These are phyloP conservation scores for Hydnomerulius pinastri DNA, from an alignment of 768 basidiomycete genomes.

Conservation along the genomic window DNA sequence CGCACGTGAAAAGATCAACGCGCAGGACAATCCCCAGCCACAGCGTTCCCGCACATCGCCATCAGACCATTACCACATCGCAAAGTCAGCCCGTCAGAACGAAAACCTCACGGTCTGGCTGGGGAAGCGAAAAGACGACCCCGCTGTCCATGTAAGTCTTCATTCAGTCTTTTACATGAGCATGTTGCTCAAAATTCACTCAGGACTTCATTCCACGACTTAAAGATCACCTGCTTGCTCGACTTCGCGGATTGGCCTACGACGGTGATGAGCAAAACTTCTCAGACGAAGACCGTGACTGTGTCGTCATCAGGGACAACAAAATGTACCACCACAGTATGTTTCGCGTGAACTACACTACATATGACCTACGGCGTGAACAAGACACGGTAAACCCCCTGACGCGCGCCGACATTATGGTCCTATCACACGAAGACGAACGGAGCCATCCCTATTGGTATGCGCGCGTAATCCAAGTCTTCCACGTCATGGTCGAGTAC, in stretches of 20 bases:
- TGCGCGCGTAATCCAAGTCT: slow-evolving; percentile 36
- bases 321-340: slow-evolving; percentile 35
- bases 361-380: too few relatives aligned
- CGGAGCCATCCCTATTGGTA: slow-evolving; percentile 40
- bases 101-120: slow-evolving; percentile 12
- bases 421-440: slow-evolving; percentile 24
- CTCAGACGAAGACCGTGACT: slow-evolving; percentile 20
- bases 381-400: slow-evolving; percentile 32
- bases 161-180: background rate
- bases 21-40: background rate
- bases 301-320: slow-evolving; percentile 28
- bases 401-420: slow-evolving; percentile 38
- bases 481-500: slow-evolving; percentile 16
- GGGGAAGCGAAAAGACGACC: slow-evolving; percentile 19
- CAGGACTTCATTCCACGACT: slow-evolving; percentile 32
- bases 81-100: slow-evolving; percentile 8
- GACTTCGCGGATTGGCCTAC: slow-evolving; percentile 2
- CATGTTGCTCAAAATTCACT: background rate
- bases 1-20: background rate
- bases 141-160: slow-evolving; percentile 20
- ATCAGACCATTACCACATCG: slow-evolving; percentile 27
- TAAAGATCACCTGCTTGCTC: slow-evolving; percentile 11
- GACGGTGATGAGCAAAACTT: slow-evolving; percentile 16
- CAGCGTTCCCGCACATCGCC: too few relatives aligned
- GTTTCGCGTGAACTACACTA: slow-evolving; percentile 34